Base-by-base conservation (phyloP, 2,329 filamentous ascomycete genomes). In the Zymoseptoria crescenta region DNA sequence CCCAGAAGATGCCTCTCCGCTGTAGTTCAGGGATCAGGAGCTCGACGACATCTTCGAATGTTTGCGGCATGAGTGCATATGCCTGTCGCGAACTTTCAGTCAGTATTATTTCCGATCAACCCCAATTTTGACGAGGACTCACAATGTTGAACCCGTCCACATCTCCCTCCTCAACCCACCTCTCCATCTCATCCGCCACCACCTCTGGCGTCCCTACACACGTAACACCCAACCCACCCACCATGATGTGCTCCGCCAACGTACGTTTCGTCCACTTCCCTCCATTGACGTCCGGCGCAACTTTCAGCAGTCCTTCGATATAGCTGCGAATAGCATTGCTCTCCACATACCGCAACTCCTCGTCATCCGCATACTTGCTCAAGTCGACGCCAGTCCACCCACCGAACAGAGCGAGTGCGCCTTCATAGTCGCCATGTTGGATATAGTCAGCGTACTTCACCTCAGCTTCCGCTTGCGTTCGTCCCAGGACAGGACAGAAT, bases 61-160 rank as follows among this genome's bases (percentile, higher is more conserved):
- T 85, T 58, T 83, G 80, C 0, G 86, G 86, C 66, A 86, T 85
- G n/a, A 87, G 73, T 0, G 83, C 82, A 62, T 89, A 88, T 1
- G 83, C 83, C 74, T 73, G 49, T 16, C 16, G 35, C 13, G 48
- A 13, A 19, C 5, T 1, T 30, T 45, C 16, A 41, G 56, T 60
- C 29, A 64, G 56, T 27, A 41, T 20, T 24, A 50, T 6, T 29
- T 8, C 3, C n/a, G 9, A 45, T n/a, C 30, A 28, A 3, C n/a
- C 5, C 2, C 49, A 41, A 20, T 20, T 1, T 4, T 8, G 8
- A 4, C 19, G 21, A 45, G 13, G 21, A 72, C 81, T 75, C 69
- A 85, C 85, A 70, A 90, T 80, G 68, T 91, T 91, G 73, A 91
- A 91, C 0, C 87, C 87, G 68, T 90, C 87, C 0, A 90, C 81